phyloP scores from a whole-genome alignment of 352 stramenopile genomes.

The Globisporangium nodosum region DNA sequence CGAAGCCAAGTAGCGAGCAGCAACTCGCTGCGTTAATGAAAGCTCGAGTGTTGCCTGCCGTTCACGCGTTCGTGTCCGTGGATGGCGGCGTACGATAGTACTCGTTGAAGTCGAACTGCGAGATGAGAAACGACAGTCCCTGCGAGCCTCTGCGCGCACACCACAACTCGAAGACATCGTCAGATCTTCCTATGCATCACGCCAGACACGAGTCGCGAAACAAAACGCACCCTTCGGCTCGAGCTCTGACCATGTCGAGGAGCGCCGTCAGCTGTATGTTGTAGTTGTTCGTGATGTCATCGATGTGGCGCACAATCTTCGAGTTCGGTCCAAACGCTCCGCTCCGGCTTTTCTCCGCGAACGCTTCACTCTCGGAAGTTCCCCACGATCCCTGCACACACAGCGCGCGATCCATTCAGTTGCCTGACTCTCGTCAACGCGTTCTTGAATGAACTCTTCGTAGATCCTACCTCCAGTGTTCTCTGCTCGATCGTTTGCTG shows the following conservation, averaged over 20 bases:
- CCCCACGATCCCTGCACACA: slow-evolving; percentile 48
- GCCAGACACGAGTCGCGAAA: not conserved
- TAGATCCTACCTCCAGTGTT: slow-evolving; percentile 34
- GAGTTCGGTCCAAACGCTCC: slow-evolving; percentile 40
- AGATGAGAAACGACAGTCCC: slow-evolving; percentile 80
- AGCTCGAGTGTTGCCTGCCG: not conserved
- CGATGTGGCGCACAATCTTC: slow-evolving; percentile 51
- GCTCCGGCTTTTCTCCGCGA: slow-evolving; percentile 23
- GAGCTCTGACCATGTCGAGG: slow-evolving; percentile 66
- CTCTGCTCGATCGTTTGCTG: slow-evolving; percentile 40
- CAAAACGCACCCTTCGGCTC: slow-evolving; percentile 34
- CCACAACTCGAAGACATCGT: slow-evolving; percentile 2
- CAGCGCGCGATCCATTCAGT: not conserved
- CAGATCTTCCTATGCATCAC: not conserved
- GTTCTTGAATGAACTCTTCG: too few species aligned
- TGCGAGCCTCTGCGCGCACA: slow-evolving; percentile 46
- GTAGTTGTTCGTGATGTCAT: slow-evolving; percentile 64
- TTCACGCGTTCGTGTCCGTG: slow-evolving; percentile 44
- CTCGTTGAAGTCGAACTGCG: slow-evolving; percentile 91
- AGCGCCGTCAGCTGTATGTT: slow-evolving; percentile 54
- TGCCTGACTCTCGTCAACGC: not conserved
- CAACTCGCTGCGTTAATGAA: not conserved
- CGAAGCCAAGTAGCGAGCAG: not conserved
- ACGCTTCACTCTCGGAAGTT: slow-evolving; percentile 48
- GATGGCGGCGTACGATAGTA: slow-evolving; percentile 55